Evolutionary conservation across 257 asterid genomes (phyloP).

Genomic region (Verbena officinalis): DNA sequence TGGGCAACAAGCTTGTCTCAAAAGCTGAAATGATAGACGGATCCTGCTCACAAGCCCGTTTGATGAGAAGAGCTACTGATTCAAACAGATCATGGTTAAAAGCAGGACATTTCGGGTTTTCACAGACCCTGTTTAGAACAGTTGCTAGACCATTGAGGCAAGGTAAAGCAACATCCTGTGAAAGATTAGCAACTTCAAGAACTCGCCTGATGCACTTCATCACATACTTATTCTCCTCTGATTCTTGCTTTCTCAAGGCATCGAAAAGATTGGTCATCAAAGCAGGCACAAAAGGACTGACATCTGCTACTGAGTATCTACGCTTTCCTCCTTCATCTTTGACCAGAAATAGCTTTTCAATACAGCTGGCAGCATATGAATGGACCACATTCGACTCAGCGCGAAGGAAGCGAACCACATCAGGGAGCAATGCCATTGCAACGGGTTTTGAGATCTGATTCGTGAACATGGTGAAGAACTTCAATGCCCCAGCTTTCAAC

Average conservation of each 20-base stretch:
- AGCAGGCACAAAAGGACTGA: constrained; percentile 63
- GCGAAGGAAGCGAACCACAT: constrained; percentile 72
- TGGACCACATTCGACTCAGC: constrained; percentile 88
- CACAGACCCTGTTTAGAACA: constrained; percentile 75
- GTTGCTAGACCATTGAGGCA: constrained; percentile 73
- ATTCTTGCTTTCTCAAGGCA: constrained; percentile 86
- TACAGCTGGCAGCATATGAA: constrained; percentile 97
- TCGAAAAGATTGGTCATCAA: constrained; percentile 77
- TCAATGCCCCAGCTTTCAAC: constrained; percentile 91
- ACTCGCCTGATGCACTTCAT: constrained; percentile 98
- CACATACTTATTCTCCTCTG: constrained; percentile 94
- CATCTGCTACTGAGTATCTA: constrained; percentile 73
- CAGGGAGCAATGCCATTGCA: constrained; percentile 76
- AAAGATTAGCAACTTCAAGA: constrained; percentile 75
- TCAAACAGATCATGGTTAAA: constrained; percentile 88
- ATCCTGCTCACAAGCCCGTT: constrained; percentile 79
- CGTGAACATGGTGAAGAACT: constrained; percentile 90
- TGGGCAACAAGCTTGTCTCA: constrained; percentile 75
- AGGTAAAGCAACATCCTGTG: constrained; percentile 76
- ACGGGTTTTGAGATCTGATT: constrained; percentile 69
- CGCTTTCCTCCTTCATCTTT: constrained; percentile 77
- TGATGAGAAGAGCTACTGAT: constrained; percentile 80
- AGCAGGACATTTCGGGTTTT: constrained; percentile 80
- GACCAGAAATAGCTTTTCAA: constrained; percentile 83
- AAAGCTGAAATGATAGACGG: constrained; percentile 68